Base-by-base conservation (phyloP, 1,139 yeast genomes). In the Pichia sp. region DNA sequence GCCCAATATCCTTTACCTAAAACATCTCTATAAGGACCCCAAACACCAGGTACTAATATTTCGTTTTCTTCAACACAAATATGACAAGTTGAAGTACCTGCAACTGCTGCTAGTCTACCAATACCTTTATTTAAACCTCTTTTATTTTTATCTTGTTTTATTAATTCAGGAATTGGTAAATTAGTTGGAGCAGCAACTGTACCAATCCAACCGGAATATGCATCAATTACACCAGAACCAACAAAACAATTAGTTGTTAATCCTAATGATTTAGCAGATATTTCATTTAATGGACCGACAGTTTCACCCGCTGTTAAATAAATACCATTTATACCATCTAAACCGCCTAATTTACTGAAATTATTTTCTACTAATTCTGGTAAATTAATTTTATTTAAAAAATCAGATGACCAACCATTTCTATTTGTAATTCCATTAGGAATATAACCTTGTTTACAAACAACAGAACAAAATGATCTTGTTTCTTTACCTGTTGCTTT, bases 181-280 rank as follows among this genome's bases (percentile, higher is more conserved):
- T 67, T 68, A 6, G 81, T 79, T 56, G 81, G 80, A 2, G 95
- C 96, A 29, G 97, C 98, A 47, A 90, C 96, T 0, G 98, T 92
- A 47, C 98, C 98, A 48, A 92, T 79, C 97, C 97, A 92, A 42
- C 98, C 98, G 9, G 97, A 95, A 60, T 92, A 92, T 11, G 97
- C 97, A 64, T 92, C 98, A 59, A 92, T 92, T 32, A 92, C 96
- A 56, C 96, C 97, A 2, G 95, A 81, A 7, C 96, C 97, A 35
- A 92, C 97, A 35, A 81, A 78, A 66, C 95, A 85, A 45, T 75
- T 74, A 27, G 83, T 74, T 11, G 92, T 76, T 52, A 92, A 73
- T 4, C 97, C 97, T 59, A 92, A 71, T 45, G 87, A 89, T 39
- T 73, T 75, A n/a, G 97, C 97, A 2, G 96, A 78, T 41, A 67